A percentile compares a stretch with the other conserved stretches of the same genome.
Evolutionary conservation across 306 rosid genomes (phyloP).

Genomic region (Cucumis sativus): DNA sequence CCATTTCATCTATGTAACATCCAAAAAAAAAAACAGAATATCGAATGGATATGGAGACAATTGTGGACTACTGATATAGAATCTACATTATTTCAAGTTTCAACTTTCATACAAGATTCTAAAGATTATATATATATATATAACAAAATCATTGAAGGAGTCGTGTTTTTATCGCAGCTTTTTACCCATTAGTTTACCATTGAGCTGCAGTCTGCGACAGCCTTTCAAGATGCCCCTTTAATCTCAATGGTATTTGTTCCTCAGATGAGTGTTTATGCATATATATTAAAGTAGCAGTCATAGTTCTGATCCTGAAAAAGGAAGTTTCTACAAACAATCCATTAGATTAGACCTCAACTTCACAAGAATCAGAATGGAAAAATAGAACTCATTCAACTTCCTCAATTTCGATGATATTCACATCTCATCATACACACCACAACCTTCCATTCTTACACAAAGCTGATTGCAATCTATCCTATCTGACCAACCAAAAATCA

Average conservation of each 20-base stretch:
- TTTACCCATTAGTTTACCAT: not conserved
- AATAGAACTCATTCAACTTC: not conserved
- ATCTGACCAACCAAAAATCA: not conserved
- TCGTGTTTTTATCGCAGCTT: not conserved
- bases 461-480: not conserved
- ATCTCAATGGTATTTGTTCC: not conserved
- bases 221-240: not conserved
- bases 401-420: not conserved
- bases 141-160: too few species aligned
- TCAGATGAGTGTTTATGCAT: not conserved
- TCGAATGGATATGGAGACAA: too few species aligned
- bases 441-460: not conserved
- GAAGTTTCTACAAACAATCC: not conserved
- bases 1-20: too few species aligned
- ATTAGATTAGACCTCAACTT: not conserved
- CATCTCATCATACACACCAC: not conserved
- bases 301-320: not conserved
- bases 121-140: too few species aligned
- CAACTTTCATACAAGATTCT: too few species aligned
- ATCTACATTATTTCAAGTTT: too few species aligned
- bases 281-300: not conserved
- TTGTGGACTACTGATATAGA: too few species aligned
- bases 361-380: not conserved
- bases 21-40: too few species aligned
- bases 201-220: not conserved